These are phyloP conservation scores for Aspergillus nidulans DNA, from an alignment of 495 filamentous ascomycete species.

Conservation along the genomic window DNA sequence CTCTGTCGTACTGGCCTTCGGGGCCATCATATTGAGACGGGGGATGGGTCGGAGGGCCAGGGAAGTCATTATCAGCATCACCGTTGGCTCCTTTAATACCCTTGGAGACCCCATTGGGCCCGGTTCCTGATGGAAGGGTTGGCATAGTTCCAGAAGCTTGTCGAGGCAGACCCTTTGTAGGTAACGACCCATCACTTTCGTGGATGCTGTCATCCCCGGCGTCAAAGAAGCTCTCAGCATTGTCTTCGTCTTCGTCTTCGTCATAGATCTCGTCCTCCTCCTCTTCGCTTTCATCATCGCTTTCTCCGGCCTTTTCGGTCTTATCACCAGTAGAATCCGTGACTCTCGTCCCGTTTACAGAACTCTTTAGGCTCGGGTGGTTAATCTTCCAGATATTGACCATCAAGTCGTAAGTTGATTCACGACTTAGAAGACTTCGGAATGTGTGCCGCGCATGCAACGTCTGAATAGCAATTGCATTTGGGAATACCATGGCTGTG, in stretches of 20 bases:
- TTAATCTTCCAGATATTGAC: slow-evolving; percentile 98
- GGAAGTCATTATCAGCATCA: slow-evolving; percentile 63
- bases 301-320: slow-evolving; percentile 76
- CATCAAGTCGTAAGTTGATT: slow-evolving; percentile 94
- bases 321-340: slow-evolving; percentile 79
- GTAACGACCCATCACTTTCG: slow-evolving; percentile 54
- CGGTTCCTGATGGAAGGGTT: slow-evolving; percentile 31
- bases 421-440: slow-evolving; percentile 87
- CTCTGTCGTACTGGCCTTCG: slow-evolving; percentile 74
- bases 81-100: slow-evolving; percentile 44
- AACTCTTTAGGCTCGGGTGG: slow-evolving; percentile 84
- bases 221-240: slow-evolving; percentile 56
- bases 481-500: slow-evolving; percentile 93
- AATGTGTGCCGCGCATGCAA: slow-evolving; percentile 93
- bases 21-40: slow-evolving; percentile 80
- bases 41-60: slow-evolving; percentile 76
- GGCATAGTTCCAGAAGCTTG: slow-evolving; percentile 62
- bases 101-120: slow-evolving; percentile 43
- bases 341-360: slow-evolving; percentile 78
- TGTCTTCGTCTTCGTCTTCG: slow-evolving; percentile 62
- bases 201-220: slow-evolving; percentile 54
- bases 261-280: slow-evolving; percentile 76
- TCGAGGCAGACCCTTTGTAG: slow-evolving; percentile 53
- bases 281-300: slow-evolving; percentile 55
- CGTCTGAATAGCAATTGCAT: slow-evolving; percentile 95